A percentile compares a stretch with the other conserved stretches of the same genome.
These are phyloP conservation scores for Talaromyces sp. DNA, from an alignment of 2,329 filamentous ascomycete genomes.

Conservation along the genomic window DNA sequence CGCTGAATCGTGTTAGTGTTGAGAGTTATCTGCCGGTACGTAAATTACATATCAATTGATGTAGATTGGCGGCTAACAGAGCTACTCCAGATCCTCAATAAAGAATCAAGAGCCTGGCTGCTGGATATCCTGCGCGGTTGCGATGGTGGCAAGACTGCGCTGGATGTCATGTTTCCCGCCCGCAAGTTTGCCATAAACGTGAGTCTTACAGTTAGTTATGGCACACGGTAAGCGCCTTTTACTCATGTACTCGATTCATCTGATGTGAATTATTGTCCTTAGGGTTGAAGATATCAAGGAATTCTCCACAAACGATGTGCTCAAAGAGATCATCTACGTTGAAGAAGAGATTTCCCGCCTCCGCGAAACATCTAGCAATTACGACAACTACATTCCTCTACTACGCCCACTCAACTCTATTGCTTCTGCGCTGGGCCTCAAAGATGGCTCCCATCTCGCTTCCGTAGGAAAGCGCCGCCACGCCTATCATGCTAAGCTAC, in stretches of 20 bases:
- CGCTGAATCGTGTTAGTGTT: constrained; percentile 8
- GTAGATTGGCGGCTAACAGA: neutral
- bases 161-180: neutral
- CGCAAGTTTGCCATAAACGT: neutral
- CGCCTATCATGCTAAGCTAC: neutral
- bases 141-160: neutral
- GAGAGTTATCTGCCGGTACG: constrained; percentile 7
- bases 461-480: constrained; percentile 2
- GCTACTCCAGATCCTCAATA: constrained; percentile 1
- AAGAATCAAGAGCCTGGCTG: neutral
- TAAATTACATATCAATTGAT: neutral
- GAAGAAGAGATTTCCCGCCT: constrained; percentile 10
- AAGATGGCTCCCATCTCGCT: neutral
- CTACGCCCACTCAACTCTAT: constrained; percentile 5
- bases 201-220: neutral
- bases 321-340: constrained; percentile 11
- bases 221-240: neutral
- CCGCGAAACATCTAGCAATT: constrained; percentile 9
- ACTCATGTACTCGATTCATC: neutral
- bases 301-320: neutral
- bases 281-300: constrained; percentile 4
- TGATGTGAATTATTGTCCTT: neutral
- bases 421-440: neutral
- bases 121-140: neutral
- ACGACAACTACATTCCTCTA: constrained; percentile 11